These are phyloP conservation scores for Heterobasidion irregulare DNA, from an alignment of 1,284 basidiomycete genomes.

Conservation along the genomic window DNA sequence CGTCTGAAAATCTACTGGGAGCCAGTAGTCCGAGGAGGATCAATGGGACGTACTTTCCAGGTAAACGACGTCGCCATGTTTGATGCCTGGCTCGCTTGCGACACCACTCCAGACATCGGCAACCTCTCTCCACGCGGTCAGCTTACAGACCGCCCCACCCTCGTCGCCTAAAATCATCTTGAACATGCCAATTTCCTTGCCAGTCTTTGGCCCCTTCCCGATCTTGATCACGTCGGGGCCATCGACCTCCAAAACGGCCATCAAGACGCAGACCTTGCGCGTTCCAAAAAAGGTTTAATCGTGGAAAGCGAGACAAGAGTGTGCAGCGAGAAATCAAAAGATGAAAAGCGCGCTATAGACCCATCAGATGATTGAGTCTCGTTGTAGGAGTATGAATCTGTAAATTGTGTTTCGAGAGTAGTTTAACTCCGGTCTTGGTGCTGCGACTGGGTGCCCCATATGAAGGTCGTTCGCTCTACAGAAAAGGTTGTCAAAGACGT, in stretches of 20 bases:
- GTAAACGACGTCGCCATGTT: conserved; percentile 60
- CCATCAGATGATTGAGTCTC: conserved; percentile 32
- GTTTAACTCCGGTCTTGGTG: conserved; percentile 1
- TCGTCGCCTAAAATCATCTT: conserved; percentile 66
- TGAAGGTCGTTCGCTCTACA: conserved; percentile 34
- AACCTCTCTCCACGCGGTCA: conserved; percentile 68
- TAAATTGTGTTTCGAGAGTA: conserved; percentile 31
- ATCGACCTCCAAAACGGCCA: conserved; percentile 64
- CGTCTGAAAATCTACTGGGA: conserved; percentile 28
- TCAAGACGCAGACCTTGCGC: conserved; percentile 44
- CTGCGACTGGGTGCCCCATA: conserved; percentile 11
- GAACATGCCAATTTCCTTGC: conserved; percentile 55
- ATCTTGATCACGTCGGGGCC: conserved; percentile 58
- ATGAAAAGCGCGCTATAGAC: conserved; percentile 58
- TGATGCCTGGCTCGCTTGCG: conserved; percentile 27
- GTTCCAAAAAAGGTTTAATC: conserved; percentile 19
- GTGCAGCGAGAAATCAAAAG: conserved; percentile 59
- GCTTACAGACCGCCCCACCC: conserved; percentile 51
- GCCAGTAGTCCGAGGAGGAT: background rate
- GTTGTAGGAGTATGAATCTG: conserved; percentile 38
- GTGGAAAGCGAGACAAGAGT: conserved; percentile 38
- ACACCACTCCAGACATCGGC: conserved; percentile 62
- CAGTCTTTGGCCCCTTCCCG: conserved; percentile 58
- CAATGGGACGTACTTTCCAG: conserved; percentile 48
- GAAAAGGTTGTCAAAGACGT: background rate